Evolutionary conservation across 148 eudicot species (phyloP).

Genomic region (Diospyros kaki): DNA sequence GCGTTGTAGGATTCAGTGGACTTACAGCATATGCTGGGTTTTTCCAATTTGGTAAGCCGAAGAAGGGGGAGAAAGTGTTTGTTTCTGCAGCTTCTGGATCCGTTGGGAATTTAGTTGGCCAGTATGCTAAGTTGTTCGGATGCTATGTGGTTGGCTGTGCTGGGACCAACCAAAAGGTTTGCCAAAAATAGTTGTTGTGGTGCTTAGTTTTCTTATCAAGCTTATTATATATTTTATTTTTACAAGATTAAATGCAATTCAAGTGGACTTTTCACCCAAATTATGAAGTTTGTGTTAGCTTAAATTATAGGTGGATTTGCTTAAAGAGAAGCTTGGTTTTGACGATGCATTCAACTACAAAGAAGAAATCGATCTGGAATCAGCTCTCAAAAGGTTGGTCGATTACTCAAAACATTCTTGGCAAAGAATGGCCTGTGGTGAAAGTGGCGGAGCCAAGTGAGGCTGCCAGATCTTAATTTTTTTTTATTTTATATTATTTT

Average conservation of each 20-base stretch:
- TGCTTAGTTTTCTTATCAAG: no score
- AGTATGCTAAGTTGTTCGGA: constrained; percentile 57
- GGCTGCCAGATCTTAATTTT: no score
- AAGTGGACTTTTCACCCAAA: no score
- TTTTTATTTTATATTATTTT: no score
- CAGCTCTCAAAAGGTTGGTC: constrained; percentile 36
- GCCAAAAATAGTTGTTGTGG: no score
- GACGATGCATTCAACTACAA: constrained; percentile 58
- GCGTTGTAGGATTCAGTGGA: constrained; percentile 38
- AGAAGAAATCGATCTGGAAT: constrained; percentile 37
- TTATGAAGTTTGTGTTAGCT: background rate
- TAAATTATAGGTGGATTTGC: constrained; percentile 32
- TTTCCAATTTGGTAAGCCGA: constrained; percentile 48
- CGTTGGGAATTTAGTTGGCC: constrained; percentile 64
- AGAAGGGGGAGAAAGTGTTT: constrained; percentile 55
- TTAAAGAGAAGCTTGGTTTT: constrained; percentile 45
- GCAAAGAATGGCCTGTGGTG: no score
- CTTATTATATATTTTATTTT: no score
- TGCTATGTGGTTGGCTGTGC: constrained; percentile 75
- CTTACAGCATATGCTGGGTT: constrained; percentile 64
- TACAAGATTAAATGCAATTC: no score
- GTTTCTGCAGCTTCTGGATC: constrained; percentile 79
- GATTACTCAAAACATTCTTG: background rate
- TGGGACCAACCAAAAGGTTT: constrained; percentile 49
- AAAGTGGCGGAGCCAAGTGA: no score